phyloP scores from a whole-genome alignment of 768 basidiomycete genomes.

The Suillus occidentalis region DNA sequence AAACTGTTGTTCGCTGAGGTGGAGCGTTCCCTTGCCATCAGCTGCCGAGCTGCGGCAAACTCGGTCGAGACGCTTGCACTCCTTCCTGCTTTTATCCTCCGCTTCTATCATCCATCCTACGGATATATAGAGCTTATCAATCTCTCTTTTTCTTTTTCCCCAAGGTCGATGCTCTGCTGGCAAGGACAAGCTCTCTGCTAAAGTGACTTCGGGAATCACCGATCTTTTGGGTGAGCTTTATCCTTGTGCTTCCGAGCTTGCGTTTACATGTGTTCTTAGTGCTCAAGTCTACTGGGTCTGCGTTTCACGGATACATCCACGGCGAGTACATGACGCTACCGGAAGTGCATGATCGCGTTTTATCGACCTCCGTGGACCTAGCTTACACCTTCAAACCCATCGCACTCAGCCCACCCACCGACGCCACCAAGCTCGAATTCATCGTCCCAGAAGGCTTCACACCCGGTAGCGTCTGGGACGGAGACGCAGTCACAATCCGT shows the following conservation, averaged over 20 bases:
- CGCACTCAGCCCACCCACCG: conserved; percentile 44
- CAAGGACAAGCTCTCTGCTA: conserved; percentile 60
- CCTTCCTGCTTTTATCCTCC: not conserved
- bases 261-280: conserved; percentile 47
- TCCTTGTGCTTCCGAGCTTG: not conserved
- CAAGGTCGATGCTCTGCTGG: conserved; percentile 68
- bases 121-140: conserved; percentile 11
- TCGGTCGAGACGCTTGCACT: not conserved
- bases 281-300: conserved; percentile 86
- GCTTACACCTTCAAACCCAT: conserved; percentile 62
- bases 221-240: conserved; percentile 72
- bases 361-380: conserved; percentile 85
- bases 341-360: conserved; percentile 85
- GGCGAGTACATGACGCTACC: conserved; percentile 89
- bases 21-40: conserved; percentile 9
- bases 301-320: conserved; percentile 76
- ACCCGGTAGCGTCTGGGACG: conserved; percentile 63
- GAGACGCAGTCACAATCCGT: conserved; percentile 45
- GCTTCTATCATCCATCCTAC: not conserved
- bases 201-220: conserved; percentile 65
- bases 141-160: not conserved
- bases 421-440: conserved; percentile 55
- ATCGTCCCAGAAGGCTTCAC: conserved; percentile 33
- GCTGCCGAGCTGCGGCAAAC: conserved; percentile 7
- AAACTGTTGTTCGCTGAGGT: not conserved